Evolutionary conservation across 805 yeast genomes (phyloP).

Genomic region (Pichia deserticola): DNA sequence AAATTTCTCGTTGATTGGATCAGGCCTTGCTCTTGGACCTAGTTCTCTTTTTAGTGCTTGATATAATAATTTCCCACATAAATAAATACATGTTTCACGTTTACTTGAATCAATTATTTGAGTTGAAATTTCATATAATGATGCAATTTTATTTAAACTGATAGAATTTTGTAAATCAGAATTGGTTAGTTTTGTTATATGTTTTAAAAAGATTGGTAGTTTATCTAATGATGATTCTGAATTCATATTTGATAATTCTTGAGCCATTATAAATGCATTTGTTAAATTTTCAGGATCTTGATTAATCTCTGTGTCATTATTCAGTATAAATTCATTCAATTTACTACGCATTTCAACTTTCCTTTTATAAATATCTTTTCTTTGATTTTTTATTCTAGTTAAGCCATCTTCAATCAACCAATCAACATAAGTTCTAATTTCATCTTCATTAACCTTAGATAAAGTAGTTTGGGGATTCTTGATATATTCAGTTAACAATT

Average conservation of each 20-base stretch:
- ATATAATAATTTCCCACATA: slow-evolving; percentile 39
- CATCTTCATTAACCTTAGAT: slow-evolving; percentile 15
- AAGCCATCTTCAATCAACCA: slow-evolving; percentile 23
- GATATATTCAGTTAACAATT: slow-evolving; percentile 9
- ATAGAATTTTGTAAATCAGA: slow-evolving; percentile 15
- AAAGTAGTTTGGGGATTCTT: slow-evolving; percentile 11
- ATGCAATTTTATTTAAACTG: slow-evolving; percentile 29
- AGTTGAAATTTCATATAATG: slow-evolving; percentile 36
- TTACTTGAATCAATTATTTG: slow-evolving; percentile 27
- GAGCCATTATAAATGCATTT: slow-evolving; percentile 18
- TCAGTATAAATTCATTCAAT: slow-evolving; percentile 7
- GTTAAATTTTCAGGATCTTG: slow-evolving; percentile 17
- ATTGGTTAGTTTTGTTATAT: slow-evolving; percentile 16
- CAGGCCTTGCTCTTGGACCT: slow-evolving; percentile 35
- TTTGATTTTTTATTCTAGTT: slow-evolving; percentile 12
- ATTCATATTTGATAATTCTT: slow-evolving; percentile 15
- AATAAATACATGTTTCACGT: slow-evolving; percentile 30
- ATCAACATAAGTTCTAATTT: slow-evolving; percentile 19
- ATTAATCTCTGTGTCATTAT: neutral
- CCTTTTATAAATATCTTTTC: neutral
- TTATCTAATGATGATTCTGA: slow-evolving; percentile 17
- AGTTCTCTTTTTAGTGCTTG: slow-evolving; percentile 17
- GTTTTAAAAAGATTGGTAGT: slow-evolving; percentile 19
- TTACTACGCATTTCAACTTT: slow-evolving; percentile 13
- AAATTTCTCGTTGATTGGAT: slow-evolving; percentile 43